Evolutionary conservation across 1,284 basidiomycete species (phyloP).

Genomic region (Austropuccinia psidii): DNA sequence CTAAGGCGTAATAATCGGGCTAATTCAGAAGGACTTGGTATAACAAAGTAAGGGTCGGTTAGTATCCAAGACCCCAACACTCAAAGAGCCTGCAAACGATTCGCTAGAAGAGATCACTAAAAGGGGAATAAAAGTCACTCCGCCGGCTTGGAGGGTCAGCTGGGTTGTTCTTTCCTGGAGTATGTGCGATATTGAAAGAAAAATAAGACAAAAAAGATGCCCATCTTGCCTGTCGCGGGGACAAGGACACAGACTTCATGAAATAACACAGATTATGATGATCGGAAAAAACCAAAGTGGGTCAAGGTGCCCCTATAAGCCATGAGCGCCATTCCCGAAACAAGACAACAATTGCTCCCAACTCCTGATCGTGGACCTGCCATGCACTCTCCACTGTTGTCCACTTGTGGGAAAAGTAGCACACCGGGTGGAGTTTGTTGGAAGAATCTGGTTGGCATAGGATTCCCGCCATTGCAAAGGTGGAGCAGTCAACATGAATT

Average conservation of each 20-base stretch:
- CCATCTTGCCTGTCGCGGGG: background rate
- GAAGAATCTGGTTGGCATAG: background rate
- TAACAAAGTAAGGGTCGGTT: too few species aligned
- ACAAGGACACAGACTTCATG: background rate
- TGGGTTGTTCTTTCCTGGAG: slow-evolving; percentile 1
- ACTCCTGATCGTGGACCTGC: slow-evolving; percentile 21
- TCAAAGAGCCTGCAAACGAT: too few species aligned
- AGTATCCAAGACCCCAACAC: too few species aligned
- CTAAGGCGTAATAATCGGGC: too few species aligned
- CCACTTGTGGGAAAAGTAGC: background rate
- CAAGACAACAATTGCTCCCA: background rate
- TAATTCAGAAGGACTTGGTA: too few species aligned
- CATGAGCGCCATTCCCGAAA: slow-evolving; percentile 15
- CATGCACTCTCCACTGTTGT: background rate
- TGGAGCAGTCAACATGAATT: background rate
- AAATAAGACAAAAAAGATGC: slow-evolving; percentile 1
- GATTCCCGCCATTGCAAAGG: background rate
- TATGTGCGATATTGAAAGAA: background rate
- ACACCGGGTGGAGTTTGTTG: background rate
- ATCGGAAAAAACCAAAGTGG: slow-evolving; percentile 2
- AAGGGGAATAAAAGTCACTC: too few species aligned
- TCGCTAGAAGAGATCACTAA: too few species aligned
- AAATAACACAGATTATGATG: slow-evolving; percentile 17
- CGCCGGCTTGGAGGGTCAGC: background rate
- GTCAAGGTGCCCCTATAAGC: background rate